Percentiles rank a stretch among this genome's conserved stretches.
Conservation (phyloP, 228 moss, liverwort and hornwort genomes). For the Sphagnum magellanicum region DNA sequence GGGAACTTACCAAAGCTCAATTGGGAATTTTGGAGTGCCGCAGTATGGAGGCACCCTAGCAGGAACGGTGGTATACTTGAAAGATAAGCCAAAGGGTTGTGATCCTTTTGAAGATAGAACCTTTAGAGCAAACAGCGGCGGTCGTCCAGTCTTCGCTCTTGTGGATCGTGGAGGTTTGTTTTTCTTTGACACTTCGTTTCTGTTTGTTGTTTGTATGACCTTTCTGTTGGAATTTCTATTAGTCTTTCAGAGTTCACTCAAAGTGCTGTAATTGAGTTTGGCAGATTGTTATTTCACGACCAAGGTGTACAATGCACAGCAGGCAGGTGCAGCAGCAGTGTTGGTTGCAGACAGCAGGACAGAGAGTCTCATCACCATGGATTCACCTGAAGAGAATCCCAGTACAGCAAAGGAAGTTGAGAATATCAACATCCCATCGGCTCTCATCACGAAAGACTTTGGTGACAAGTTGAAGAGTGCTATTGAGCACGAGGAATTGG, state of each 20-base stretch:
- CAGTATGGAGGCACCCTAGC: constrained; percentile 77
- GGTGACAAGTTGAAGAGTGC: constrained; percentile 51
- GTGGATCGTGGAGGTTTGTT: constrained; percentile 48
- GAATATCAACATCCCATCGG: constrained; percentile 69
- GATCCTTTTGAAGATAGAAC: constrained; percentile 18
- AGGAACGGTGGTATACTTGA: constrained; percentile 42
- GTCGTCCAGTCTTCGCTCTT: constrained; percentile 39
- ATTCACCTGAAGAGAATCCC: constrained; percentile 43
- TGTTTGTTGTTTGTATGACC: background rate
- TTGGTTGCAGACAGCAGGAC: constrained; percentile 54
- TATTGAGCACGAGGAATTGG: constrained; percentile 23
- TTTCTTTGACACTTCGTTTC: constrained; percentile 22
- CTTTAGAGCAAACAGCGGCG: constrained; percentile 18
- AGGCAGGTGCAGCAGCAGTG: constrained; percentile 66
- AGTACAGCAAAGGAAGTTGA: constrained; percentile 23
- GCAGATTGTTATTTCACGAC: constrained; percentile 86
- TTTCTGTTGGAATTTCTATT: background rate
- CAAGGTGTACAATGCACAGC: constrained; percentile 77
- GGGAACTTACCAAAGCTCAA: constrained; percentile 59
- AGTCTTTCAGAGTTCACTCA: too few species aligned
- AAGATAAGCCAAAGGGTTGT: constrained; percentile 45
- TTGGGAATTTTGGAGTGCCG: constrained; percentile 88
- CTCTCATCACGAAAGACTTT: constrained; percentile 47
- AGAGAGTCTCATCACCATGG: constrained; percentile 54
- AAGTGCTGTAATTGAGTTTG: constrained; percentile 9